Base-by-base conservation (phyloP, 306 rosid species). In the Potentilla sterilis region DNA sequence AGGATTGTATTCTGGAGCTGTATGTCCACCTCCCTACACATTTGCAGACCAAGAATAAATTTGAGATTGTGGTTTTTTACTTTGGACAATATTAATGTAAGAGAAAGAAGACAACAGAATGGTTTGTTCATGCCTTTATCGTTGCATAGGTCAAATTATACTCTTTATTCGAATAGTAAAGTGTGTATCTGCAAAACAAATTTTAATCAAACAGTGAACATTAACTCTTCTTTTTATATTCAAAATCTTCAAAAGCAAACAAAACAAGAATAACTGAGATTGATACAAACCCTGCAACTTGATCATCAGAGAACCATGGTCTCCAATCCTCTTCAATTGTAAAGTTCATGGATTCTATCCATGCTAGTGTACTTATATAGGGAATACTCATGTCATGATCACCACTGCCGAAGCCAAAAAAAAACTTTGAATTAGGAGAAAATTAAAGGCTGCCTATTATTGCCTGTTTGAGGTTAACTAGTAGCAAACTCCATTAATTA, bases 281-380 rank as follows among this genome's bases (percentile, higher is more conserved):
- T 7, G 24, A 52, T 47, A 48, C 82, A 24, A 28, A 87, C 91
- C 91, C 91, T 32, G 85, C 79, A 48, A 84, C 46, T 76, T 85
- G 85, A 14, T 79, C 77, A 41, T 82, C 77, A 24, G 72, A 73
- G 75, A 63, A 80, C 88, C 91, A 85, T 64, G 88, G 85, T 40
- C 70, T 80, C 91, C 88, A 85, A 22, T 59, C 82, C 40, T 64
- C 46, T 4, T 21, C 64, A 2, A 78, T 13, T 18, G 81, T 75
- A 63, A 82, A 72, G 67, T 80, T 82, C 58, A 87, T 76, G 57
- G 83, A 76, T 67, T 63, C 69, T 37, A 87, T 85, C 91, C 91
- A 85, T 18, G 66, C 75, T 2, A 43, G 47, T 0, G 91, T 85
- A 2, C 79, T 81, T 71, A 85, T 37, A 58, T 87, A 72, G 1